Base-by-base conservation (phyloP, 352 stramenopile genomes). In the Phytophthora tubulina region DNA sequence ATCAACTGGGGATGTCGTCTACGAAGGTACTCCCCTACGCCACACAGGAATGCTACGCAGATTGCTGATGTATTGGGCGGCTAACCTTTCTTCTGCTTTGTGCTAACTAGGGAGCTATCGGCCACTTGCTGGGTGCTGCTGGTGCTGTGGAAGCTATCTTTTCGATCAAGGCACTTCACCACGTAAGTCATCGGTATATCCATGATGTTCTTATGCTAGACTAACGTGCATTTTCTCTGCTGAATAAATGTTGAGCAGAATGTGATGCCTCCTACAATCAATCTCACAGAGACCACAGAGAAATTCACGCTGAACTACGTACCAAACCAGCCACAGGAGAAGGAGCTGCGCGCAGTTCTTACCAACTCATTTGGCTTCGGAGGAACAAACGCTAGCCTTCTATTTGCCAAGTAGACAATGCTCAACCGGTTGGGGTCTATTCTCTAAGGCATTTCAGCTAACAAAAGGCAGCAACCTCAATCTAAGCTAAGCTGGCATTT, bases 291-390 rank as follows among this genome's bases (percentile, higher is more conserved):
- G 8, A 90, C 56, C 42, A 88, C 79, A 7, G 85, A 86, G 33
- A 81, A 90, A 58, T 93, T 98, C 73, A 90, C 89, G 32, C 80
- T 98, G 59, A 92, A 93, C 75, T 95, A 98, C 71, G 91, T 96
- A 27, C 75, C 81, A 17, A 81, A 86, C 35, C 63, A 79, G 10
- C 80, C 84, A 3, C 86, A 94, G 46, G 82, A 96, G 63, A 88
- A 91, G 51, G 67, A 92, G 13, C 56, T 98, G 11, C 70, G 88
- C 9, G 81, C 87, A 38, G 94, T 96, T 3, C 74, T 99, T 38
- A 96, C 85, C 14, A 99, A 99, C 78, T 99, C 95, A 36, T 99
- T 99, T 88, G 97, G 97, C 27, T 99, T 99, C 76, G 97, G 97
- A 60, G 97, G 97, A 54, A 99, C 96, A 11, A 99, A 99, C 86